Evolutionary conservation across 192 early-diverging fungal genomes (phyloP).

Genomic region (Cladochytrium replicatum): DNA sequence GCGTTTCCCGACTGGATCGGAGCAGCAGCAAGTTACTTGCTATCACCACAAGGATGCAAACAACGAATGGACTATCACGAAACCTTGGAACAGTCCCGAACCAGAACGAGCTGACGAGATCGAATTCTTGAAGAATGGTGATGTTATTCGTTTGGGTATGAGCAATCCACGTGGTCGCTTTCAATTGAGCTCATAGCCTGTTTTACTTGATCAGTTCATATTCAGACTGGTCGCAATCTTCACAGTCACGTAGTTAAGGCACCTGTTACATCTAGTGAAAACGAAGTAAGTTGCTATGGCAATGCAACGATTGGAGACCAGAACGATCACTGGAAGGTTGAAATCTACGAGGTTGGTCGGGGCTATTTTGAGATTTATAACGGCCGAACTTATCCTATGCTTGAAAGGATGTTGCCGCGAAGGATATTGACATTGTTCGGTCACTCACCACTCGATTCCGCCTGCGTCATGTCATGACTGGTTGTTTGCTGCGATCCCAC

Average conservation of each 20-base stretch:
- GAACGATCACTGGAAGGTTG: constrained; percentile 88
- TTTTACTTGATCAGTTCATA: constrained; percentile 43
- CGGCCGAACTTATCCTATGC: neutral
- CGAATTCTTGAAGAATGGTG: constrained; percentile 66
- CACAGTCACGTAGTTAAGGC: constrained; percentile 77
- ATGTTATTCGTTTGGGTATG: constrained; percentile 64
- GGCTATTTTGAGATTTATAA: neutral
- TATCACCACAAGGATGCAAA: constrained; percentile 90
- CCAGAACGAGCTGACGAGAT: constrained; percentile 17
- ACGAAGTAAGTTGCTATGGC: constrained; percentile 90
- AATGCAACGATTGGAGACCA: constrained; percentile 56
- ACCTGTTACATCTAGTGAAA: constrained; percentile 60
- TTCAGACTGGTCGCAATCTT: constrained; percentile 59
- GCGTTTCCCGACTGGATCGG: constrained; percentile 71
- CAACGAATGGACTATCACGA: constrained; percentile 78
- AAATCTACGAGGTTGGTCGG: constrained; percentile 57
- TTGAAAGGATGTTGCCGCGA: constrained; percentile 25
- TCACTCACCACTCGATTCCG: constrained; percentile 76
- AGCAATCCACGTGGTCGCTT: neutral
- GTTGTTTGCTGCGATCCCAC: constrained; percentile 69
- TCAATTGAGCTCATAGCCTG: neutral
- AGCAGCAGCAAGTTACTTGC: constrained; percentile 94
- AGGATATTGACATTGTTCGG: constrained; percentile 37
- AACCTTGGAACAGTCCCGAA: constrained; percentile 40
- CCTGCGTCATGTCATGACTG: constrained; percentile 56